Evolutionary conservation across 164 flowering plant species (phyloP).

Genomic region (Vitis rotundifolia): DNA sequence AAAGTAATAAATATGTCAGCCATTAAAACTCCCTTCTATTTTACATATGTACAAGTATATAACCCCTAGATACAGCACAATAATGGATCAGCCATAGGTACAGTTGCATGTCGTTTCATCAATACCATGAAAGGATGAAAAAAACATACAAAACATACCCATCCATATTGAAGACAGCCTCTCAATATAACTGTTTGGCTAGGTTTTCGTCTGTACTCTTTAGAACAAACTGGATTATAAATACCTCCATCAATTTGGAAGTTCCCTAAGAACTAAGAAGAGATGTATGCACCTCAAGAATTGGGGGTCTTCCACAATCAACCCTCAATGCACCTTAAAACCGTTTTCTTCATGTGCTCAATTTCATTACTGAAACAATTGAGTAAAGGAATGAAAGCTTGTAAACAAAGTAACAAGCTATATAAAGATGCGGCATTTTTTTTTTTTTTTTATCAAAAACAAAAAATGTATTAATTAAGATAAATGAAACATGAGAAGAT

Average conservation of each 20-base stretch:
- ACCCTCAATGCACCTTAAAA: not conserved
- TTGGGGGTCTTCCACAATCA: too few species aligned
- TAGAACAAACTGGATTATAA: not conserved
- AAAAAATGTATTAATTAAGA: too few species aligned
- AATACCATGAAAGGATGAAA: not conserved
- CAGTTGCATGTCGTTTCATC: too few species aligned
- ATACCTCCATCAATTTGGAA: not conserved
- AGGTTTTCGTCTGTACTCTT: not conserved
- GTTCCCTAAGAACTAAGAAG: not conserved
- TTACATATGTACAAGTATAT: not conserved
- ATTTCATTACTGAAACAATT: not conserved
- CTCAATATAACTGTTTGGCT: not conserved
- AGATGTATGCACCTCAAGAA: not conserved
- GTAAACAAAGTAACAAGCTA: not conserved
- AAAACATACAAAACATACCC: not conserved
- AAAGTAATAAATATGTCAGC: slow-evolving; percentile 1
- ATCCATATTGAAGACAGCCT: not conserved
- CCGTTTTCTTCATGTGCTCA: not conserved
- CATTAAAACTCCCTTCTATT: not conserved
- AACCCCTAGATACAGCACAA: not conserved
- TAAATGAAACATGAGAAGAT: too few species aligned
- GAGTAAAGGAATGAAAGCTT: not conserved
- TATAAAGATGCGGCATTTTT: too few species aligned
- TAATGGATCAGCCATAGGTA: not conserved
- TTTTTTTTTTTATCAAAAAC: too few species aligned